Conservation (phyloP, 1,284 basidiomycete species). For the Termitomyces sp. region DNA sequence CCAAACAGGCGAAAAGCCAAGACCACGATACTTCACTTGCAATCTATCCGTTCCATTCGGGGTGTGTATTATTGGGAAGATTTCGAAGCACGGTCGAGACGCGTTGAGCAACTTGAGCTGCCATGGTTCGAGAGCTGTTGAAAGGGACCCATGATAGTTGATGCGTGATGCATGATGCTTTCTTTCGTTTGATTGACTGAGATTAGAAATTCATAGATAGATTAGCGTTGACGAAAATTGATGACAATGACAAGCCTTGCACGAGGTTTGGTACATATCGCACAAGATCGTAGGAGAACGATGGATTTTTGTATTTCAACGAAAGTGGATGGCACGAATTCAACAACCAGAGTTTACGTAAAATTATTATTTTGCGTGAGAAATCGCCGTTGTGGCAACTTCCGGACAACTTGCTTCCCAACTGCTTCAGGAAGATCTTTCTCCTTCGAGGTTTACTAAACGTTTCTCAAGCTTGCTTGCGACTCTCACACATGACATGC, state of each 20-base stretch:
- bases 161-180: not conserved
- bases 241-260: too few species aligned
- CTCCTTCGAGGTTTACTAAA: constrained; percentile 14
- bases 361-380: not conserved
- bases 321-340: not conserved
- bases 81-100: not conserved
- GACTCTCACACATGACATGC: constrained; percentile 13
- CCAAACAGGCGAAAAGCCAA: constrained; percentile 15
- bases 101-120: too few species aligned
- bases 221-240: too few species aligned
- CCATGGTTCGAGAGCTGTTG: too few species aligned
- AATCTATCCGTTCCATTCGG: constrained; percentile 13
- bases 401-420: too few species aligned
- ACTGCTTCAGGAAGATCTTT: constrained; percentile 9
- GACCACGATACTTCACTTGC: constrained; percentile 5
- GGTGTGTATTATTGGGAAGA: not conserved
- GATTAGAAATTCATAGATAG: not conserved
- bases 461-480: constrained; percentile 5
- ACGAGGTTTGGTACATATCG: not conserved
- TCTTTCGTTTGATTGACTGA: not conserved
- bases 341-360: not conserved
- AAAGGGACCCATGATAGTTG: too few species aligned
- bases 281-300: not conserved
- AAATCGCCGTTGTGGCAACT: constrained; percentile 7
- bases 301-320: not conserved